phyloP scores from a whole-genome alignment of 352 stramenopile genomes.

The Globisporangium alternatum region DNA sequence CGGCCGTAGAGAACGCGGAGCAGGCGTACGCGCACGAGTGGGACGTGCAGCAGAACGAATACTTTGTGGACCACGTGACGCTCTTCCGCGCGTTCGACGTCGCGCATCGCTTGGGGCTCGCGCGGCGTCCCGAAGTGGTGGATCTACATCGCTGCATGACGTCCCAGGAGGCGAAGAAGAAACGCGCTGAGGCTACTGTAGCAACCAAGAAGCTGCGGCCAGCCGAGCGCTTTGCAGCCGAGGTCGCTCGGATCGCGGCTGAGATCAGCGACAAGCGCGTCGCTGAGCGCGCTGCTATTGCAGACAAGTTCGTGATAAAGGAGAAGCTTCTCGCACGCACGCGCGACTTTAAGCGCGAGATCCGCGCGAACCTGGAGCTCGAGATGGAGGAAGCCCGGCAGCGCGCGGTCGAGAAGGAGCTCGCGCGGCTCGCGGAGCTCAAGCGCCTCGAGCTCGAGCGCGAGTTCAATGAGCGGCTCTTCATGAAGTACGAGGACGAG shows the following conservation, averaged over 20 bases:
- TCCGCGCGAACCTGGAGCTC: slow-evolving; percentile 56
- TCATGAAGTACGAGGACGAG: slow-evolving; percentile 76
- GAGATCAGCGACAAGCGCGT: slow-evolving; percentile 15
- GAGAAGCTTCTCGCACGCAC: slow-evolving; percentile 26
- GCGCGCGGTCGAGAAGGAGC: slow-evolving; percentile 45
- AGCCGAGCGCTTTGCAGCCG: slow-evolving; percentile 32
- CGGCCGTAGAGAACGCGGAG: slow-evolving; percentile 18
- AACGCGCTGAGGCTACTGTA: slow-evolving; percentile 3
- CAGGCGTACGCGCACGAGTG: slow-evolving; percentile 25
- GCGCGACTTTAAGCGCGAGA: slow-evolving; percentile 57
- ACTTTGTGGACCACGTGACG: slow-evolving; percentile 47
- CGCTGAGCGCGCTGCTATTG: slow-evolving; percentile 12
- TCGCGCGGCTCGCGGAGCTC: slow-evolving; percentile 34
- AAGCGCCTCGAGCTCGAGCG: slow-evolving; percentile 34
- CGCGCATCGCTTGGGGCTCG: slow-evolving; percentile 29
- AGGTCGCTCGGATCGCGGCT: slow-evolving; percentile 17
- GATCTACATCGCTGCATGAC: slow-evolving; percentile 22
- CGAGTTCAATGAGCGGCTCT: slow-evolving; percentile 49
- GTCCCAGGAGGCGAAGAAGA: slow-evolving; percentile 18
- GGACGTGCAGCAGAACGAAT: slow-evolving; percentile 43
- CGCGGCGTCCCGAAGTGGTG: slow-evolving; percentile 39
- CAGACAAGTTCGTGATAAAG: slow-evolving; percentile 21
- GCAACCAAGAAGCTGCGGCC: slow-evolving; percentile 18
- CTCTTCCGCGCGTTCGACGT: slow-evolving; percentile 54
- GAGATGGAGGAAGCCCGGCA: slow-evolving; percentile 61